A percentile compares a stretch with the other conserved stretches of the same genome.
These are phyloP conservation scores for Bruguiera gymnorhiza DNA, from an alignment of 345 rosid genomes.

Conservation along the genomic window DNA sequence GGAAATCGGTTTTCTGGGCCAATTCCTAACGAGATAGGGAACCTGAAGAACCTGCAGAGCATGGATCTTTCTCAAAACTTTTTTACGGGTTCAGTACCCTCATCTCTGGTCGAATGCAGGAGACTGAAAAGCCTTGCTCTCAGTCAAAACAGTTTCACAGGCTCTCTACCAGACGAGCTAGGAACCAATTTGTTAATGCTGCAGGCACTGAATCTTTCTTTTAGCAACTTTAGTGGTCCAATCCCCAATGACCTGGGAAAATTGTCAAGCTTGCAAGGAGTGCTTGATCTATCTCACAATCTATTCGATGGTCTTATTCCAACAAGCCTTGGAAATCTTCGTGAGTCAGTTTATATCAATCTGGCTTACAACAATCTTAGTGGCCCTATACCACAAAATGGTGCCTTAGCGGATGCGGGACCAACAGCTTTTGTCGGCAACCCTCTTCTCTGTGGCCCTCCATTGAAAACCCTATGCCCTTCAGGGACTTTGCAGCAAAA, in stretches of 20 bases:
- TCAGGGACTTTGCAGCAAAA: background rate
- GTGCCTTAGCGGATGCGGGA: constrained; percentile 16
- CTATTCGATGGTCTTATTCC: constrained; percentile 24
- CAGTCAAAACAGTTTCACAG: constrained; percentile 20
- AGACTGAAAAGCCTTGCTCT: constrained; percentile 22
- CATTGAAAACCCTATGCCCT: constrained; percentile 16
- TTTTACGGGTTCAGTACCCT: constrained; percentile 16
- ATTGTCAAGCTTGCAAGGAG: constrained; percentile 20
- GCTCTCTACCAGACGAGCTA: constrained; percentile 20
- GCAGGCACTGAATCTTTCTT: constrained; percentile 20
- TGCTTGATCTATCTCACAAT: constrained; percentile 27
- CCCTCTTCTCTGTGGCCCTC: constrained; percentile 30
- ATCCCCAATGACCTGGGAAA: constrained; percentile 24
- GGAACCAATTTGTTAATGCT: constrained; percentile 23
- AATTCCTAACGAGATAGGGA: constrained; percentile 23
- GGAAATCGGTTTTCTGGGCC: constrained; percentile 27
- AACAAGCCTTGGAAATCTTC: constrained; percentile 19
- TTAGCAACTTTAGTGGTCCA: constrained; percentile 15
- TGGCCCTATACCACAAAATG: constrained; percentile 27
- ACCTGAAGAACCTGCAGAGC: constrained; percentile 13
- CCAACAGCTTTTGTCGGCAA: constrained; percentile 32
- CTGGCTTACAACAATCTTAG: constrained; percentile 28
- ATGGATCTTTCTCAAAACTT: constrained; percentile 25
- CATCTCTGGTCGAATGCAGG: constrained; percentile 23
- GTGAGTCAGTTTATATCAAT: constrained; percentile 22